A percentile compares a stretch with the other conserved stretches of the same genome.
Evolutionary conservation across 768 basidiomycete genomes (phyloP).

Genomic region (Mycena pura): DNA sequence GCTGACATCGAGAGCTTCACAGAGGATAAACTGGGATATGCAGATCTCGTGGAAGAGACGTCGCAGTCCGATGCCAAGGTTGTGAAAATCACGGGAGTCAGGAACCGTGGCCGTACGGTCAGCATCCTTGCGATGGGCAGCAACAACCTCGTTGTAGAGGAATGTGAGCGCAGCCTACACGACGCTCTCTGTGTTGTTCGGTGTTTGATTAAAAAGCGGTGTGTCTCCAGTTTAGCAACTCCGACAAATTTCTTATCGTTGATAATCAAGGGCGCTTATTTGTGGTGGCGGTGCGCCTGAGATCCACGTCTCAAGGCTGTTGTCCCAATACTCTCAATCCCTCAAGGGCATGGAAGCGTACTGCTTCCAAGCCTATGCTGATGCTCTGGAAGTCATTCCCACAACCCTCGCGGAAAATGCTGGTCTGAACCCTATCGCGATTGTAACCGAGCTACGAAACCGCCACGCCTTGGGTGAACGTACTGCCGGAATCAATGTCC

Average conservation of each 20-base stretch:
- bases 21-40: conserved; percentile 96
- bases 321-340: conserved; percentile 90
- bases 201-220: conserved; percentile 99
- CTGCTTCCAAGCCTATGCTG: conserved; percentile 98
- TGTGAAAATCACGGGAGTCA: conserved; percentile 93
- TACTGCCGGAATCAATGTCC: conserved; percentile 97
- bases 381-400: conserved; percentile 97
- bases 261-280: conserved; percentile 75
- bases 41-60: conserved; percentile 93
- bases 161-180: conserved; percentile 96
- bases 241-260: background rate
- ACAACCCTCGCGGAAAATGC: conserved; percentile 98
- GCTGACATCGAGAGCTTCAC: conserved; percentile 98
- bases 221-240: conserved; percentile 29
- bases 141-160: conserved; percentile 93
- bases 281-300: conserved; percentile 98
- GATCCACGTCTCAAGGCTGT: conserved; percentile 91
- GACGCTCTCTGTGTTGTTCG: conserved; percentile 99
- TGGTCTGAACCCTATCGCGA: conserved; percentile 95
- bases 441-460: conserved; percentile 97
- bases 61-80: conserved; percentile 86
- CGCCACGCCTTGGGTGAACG: conserved; percentile 94
- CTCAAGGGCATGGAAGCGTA: conserved; percentile 99
- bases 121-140: conserved; percentile 94
- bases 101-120: conserved; percentile 93